phyloP scores from a whole-genome alignment of 768 basidiomycete species.

The Tephrocybe sp. region DNA sequence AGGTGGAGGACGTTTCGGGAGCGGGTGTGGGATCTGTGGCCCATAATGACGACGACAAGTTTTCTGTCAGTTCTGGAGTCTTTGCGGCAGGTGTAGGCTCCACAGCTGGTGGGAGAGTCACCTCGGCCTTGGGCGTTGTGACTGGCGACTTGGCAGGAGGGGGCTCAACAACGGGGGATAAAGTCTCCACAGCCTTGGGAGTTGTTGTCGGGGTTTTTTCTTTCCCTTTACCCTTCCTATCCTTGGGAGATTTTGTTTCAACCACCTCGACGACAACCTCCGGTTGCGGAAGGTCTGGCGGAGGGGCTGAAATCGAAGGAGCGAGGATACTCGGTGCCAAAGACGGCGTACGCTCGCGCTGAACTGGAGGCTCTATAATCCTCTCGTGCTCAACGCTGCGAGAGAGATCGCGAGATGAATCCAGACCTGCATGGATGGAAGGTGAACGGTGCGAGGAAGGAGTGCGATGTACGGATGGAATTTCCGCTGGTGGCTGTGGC shows the following conservation, averaged over 20 bases:
- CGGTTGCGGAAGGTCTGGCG: constrained; percentile 18
- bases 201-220: constrained; percentile 19
- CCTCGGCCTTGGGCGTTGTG: constrained; percentile 5
- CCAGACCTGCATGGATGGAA: constrained; percentile 12
- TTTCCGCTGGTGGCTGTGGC: constrained; percentile 2
- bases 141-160: constrained; percentile 19
- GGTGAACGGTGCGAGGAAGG: constrained; percentile 16
- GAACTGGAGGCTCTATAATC: constrained; percentile 1
- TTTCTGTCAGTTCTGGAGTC: constrained; percentile 31
- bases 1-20: constrained; percentile 2
- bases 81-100: constrained; percentile 21
- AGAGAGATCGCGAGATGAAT: constrained; percentile 18
- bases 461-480: constrained; percentile 11
- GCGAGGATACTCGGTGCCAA: constrained; percentile 10
- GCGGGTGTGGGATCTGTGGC: constrained; percentile 11
- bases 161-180: constrained; percentile 14
- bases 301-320: constrained; percentile 13
- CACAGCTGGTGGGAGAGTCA: constrained; percentile 3
- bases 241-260: not conserved
- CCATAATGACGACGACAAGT: constrained; percentile 53
- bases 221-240: constrained; percentile 27
- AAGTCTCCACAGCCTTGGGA: constrained; percentile 13
- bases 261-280: constrained; percentile 8
- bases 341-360: constrained; percentile 11
- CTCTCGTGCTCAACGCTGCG: constrained; percentile 17